Percentiles rank a stretch among this genome's conserved stretches.
These are phyloP conservation scores for Aphanomyces cochlioides DNA, from an alignment of 352 stramenopile genomes.

Conservation along the genomic window DNA sequence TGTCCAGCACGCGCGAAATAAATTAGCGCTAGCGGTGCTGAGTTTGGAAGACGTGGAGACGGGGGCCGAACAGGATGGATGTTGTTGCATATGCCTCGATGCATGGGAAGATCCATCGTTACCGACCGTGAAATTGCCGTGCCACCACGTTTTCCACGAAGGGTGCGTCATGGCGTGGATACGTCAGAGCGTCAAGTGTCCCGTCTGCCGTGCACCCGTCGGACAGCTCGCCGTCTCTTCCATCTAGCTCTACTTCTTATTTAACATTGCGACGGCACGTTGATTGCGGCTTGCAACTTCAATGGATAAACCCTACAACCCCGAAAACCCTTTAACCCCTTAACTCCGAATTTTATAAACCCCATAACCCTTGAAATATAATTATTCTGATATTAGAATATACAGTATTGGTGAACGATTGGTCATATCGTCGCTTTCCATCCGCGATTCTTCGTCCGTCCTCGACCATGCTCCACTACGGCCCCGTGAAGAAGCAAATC, in stretches of 20 bases:
- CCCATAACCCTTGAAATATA: no score
- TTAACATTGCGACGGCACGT: not conserved
- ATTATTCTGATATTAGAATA: not conserved
- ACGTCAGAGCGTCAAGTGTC: slow-evolving; percentile 73
- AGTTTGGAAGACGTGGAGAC: slow-evolving; percentile 36
- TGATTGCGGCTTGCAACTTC: no score
- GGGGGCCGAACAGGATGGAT: slow-evolving; percentile 53
- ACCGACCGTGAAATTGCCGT: slow-evolving; percentile 82
- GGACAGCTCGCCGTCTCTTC: not conserved
- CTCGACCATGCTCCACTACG: slow-evolving; percentile 7
- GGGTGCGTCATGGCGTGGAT: slow-evolving; percentile 85
- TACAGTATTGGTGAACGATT: slow-evolving; percentile 4
- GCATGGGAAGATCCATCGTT: slow-evolving; percentile 75
- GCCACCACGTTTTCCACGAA: slow-evolving; percentile 81
- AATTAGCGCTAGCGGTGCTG: slow-evolving; percentile 20
- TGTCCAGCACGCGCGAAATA: slow-evolving; percentile 22
- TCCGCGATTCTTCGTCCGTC: not conserved
- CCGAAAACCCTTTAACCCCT: not conserved
- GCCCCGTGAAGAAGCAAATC: slow-evolving; percentile 30
- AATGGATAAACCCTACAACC: not conserved
- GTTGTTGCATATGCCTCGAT: slow-evolving; percentile 79
- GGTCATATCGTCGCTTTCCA: not conserved
- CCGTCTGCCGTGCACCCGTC: slow-evolving; percentile 61
- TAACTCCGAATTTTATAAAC: not conserved
- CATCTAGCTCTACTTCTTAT: slow-evolving; percentile 4